A percentile compares a stretch with the other conserved stretches of the same genome.
These are phyloP conservation scores for Cyclospora cayetanensis DNA, from an alignment of 169 alveolate species.

Conservation along the genomic window DNA sequence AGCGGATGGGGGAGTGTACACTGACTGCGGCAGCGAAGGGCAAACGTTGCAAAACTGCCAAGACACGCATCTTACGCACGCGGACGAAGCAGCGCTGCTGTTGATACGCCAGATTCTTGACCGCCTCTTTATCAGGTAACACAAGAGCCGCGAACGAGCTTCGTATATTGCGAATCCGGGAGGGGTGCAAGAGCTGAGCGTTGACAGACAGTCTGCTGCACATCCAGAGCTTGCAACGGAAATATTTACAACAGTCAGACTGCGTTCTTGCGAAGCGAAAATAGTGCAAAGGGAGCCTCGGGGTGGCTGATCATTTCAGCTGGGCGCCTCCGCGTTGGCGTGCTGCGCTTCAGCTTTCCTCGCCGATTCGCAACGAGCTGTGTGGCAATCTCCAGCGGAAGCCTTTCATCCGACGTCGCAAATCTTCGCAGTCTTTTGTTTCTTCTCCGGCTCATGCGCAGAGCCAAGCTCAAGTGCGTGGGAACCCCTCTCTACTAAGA, in stretches of 20 bases:
- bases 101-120: neutral
- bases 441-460: constrained; percentile 39
- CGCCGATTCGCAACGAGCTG: constrained; percentile 43
- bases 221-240: no score
- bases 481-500: no score
- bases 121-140: constrained; percentile 11
- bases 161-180: no score
- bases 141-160: no score
- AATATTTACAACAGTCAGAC: no score
- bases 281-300: no score
- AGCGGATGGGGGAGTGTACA: neutral
- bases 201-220: no score
- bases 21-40: neutral
- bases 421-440: constrained; percentile 18
- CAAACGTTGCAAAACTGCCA: neutral
- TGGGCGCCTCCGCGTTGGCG: neutral
- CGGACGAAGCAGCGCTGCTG: constrained; percentile 23
- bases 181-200: no score
- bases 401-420: constrained; percentile 21
- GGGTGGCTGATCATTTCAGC: neutral
- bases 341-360: constrained; percentile 23
- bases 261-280: no score
- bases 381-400: constrained; percentile 27
- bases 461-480: constrained; percentile 10
- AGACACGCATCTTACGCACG: constrained; percentile 1